Base-by-base conservation (phyloP, 208 protist genomes). In the Trypanosoma mega region DNA sequence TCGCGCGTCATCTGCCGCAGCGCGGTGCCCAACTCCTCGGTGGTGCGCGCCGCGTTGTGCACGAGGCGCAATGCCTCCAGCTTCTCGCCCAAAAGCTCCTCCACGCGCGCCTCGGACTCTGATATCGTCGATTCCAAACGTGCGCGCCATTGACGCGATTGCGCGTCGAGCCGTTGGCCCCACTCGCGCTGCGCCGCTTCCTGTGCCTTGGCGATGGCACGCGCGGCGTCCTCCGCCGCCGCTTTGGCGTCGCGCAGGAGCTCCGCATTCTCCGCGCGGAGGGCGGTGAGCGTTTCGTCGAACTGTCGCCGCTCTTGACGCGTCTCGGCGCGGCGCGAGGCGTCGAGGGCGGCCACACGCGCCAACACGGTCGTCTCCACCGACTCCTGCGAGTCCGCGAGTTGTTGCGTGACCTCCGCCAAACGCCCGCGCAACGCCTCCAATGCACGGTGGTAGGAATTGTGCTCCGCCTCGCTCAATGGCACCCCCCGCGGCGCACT, bases 61-160 rank as follows among this genome's bases (percentile, higher is more conserved):
- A 80, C 56, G 51, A 85, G 69, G 52, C 67, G 61, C 31, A 76
- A 66, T 2, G 74, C 67, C 45, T 76, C 65, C 33, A 63, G 65
- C 14, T 72, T 62, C 29, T 69, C 67, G n/a, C 23, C 52, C 23
- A 57, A 27, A 53, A 79, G 77, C 20, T 34, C 26, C 41, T 72
- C 34, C 49, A 76, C 50, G 50, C 73, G 63, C 3, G 62, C 68
- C 46, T 75, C 71, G 75, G 72, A 82, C 27, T 78, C 63, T 4
- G 53, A 49, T 63, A 80, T 69, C 18, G 74, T 68, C 5, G 45
- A 64, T 51, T 68, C 61, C 46, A 87, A 37, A 18, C 74, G 70
- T 26, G 79, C 66, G 23, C 72, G 75, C 69, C 77, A 90, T 56
- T 90, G 78, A 8, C 49, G 49, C 54, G 82, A 76, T 4, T 75